phyloP scores from a whole-genome alignment of 768 basidiomycete genomes.

The Lactarius sanguifluus region DNA sequence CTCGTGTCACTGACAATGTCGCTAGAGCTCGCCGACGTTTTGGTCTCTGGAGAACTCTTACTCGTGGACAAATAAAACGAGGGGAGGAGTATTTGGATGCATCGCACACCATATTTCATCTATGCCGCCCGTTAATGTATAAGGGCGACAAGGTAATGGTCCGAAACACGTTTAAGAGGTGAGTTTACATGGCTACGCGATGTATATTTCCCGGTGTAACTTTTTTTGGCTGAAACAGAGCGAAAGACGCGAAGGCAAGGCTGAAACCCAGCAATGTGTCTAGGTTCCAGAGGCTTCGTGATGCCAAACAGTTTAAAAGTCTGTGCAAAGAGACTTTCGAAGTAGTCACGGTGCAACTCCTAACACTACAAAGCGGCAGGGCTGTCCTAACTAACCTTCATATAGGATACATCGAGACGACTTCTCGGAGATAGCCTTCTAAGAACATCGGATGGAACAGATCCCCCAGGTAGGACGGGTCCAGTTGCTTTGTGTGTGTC shows the following conservation, averaged over 20 bases:
- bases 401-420: not conserved
- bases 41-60: not conserved
- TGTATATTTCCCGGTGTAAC: no score
- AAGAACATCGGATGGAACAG: not conserved
- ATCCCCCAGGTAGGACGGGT: not conserved
- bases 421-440: not conserved
- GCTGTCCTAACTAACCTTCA: not conserved
- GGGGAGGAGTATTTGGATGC: no score
- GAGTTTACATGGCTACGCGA: no score
- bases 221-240: not conserved
- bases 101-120: no score
- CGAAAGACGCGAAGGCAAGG: not conserved
- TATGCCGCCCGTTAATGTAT: no score
- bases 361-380: not conserved
- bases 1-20: not conserved
- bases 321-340: rapidly evolving
- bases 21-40: not conserved
- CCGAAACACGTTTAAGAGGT: no score
- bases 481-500: not conserved
- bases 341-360: not conserved
- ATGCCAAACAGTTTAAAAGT: not conserved
- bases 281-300: not conserved
- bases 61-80: not conserved
- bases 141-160: no score
- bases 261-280: not conserved